Evolutionary conservation across 2,329 filamentous ascomycete species (phyloP).

Genomic region (Coniella lustricola): DNA sequence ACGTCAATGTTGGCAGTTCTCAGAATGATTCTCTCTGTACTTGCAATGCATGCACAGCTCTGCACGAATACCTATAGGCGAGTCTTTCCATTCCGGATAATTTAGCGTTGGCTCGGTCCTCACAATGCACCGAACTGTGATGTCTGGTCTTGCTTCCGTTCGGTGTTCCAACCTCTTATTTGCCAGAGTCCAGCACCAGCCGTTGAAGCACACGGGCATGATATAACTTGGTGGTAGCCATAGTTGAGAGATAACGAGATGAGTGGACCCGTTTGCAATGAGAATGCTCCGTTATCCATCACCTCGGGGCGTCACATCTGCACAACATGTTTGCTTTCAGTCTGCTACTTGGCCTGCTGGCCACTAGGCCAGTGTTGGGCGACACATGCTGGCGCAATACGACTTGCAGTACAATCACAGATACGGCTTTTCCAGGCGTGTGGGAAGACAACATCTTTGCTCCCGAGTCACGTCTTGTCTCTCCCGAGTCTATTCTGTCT

Average conservation of each 20-base stretch:
- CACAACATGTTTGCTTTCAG: constrained; percentile 4
- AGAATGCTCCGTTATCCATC: background rate
- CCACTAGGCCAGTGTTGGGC: constrained; percentile 3
- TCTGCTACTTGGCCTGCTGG: constrained; percentile 24
- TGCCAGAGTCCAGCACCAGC: background rate
- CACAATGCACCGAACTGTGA: constrained; percentile 12
- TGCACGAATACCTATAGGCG: background rate
- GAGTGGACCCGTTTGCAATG: background rate
- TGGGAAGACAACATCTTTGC: constrained; percentile 55
- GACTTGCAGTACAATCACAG: constrained; percentile 41
- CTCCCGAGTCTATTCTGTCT: constrained; percentile 36
- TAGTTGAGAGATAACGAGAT: background rate
- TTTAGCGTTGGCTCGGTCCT: constrained; percentile 9
- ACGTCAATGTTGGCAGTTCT: background rate
- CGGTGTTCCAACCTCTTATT: background rate
- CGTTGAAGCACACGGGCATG: background rate
- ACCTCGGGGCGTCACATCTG: background rate
- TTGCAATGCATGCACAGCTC: background rate
- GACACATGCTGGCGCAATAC: constrained; percentile 48
- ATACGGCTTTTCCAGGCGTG: constrained; percentile 45
- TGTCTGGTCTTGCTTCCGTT: background rate
- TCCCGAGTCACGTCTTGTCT: constrained; percentile 42
- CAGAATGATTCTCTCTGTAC: background rate
- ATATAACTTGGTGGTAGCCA: background rate
- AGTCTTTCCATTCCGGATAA: constrained; percentile 4